Percentiles rank a stretch among this genome's conserved stretches.
These are phyloP conservation scores for Hyaloscypha hepaticicola DNA, from an alignment of 495 filamentous ascomycete species.

Conservation along the genomic window DNA sequence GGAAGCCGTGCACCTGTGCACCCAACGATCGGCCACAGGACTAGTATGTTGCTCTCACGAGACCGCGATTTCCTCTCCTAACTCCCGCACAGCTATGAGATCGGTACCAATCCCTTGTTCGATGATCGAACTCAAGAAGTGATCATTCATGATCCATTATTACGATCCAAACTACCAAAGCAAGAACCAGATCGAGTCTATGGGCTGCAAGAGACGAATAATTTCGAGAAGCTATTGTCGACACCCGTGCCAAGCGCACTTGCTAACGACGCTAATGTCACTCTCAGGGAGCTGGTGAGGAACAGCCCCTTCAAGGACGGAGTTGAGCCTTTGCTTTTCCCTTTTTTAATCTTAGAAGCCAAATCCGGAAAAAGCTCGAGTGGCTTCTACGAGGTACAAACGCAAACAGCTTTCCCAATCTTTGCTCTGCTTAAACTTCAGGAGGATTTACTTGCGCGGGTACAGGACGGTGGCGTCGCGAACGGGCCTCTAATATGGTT, in stretches of 20 bases:
- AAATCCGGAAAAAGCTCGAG: slow-evolving; percentile 10
- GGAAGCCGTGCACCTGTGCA: slow-evolving; percentile 21
- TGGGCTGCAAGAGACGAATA: slow-evolving; percentile 23
- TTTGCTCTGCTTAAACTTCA: slow-evolving; percentile 13
- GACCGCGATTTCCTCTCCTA: slow-evolving; percentile 8
- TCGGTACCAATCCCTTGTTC: slow-evolving; percentile 20
- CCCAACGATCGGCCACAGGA: slow-evolving; percentile 17
- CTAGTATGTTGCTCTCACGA: slow-evolving; percentile 15
- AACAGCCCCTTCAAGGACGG: slow-evolving; percentile 20
- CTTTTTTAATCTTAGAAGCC: slow-evolving; percentile 19
- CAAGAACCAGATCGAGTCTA: slow-evolving; percentile 27
- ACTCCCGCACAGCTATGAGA: slow-evolving; percentile 15
- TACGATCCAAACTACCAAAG: slow-evolving; percentile 22
- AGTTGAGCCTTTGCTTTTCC: slow-evolving; percentile 16
- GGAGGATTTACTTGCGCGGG: slow-evolving; percentile 10
- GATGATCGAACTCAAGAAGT: slow-evolving; percentile 20
- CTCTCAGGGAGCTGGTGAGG: slow-evolving; percentile 20
- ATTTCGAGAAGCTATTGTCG: slow-evolving; percentile 19
- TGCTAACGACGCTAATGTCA: slow-evolving; percentile 9
- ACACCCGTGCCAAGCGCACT: slow-evolving; percentile 9
- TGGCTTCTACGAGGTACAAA: slow-evolving; percentile 13
- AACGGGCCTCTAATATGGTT: slow-evolving; percentile 18
- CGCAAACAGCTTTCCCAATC: slow-evolving; percentile 20
- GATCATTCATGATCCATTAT: slow-evolving; percentile 17
- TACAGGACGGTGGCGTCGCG: neutral